phyloP scores from a whole-genome alignment of 1,284 basidiomycete genomes.

The Cryptococcus depauperatus region DNA sequence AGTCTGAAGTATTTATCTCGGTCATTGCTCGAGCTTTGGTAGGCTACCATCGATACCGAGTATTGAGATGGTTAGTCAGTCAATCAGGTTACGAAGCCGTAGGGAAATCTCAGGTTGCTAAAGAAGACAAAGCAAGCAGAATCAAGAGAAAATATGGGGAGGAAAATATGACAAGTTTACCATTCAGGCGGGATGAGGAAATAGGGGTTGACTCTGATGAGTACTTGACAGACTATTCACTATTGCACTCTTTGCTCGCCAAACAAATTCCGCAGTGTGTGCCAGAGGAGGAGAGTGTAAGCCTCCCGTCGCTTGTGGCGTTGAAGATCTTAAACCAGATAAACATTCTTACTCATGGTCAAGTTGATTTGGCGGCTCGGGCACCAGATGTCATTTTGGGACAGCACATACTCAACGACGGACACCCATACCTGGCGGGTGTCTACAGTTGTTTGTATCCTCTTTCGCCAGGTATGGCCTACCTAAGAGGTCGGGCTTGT shows the following conservation, averaged over 20 bases:
- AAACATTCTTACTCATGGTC: constrained; percentile 8
- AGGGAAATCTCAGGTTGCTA: constrained; percentile 7
- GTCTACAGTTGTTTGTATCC: constrained; percentile 68
- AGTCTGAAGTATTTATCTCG: constrained; percentile 28
- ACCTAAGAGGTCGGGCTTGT: constrained; percentile 61
- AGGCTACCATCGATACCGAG: constrained; percentile 37
- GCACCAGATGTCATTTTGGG: constrained; percentile 59
- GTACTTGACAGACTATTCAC: constrained; percentile 53
- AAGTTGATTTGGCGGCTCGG: constrained; percentile 26
- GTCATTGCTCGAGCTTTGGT: constrained; percentile 30
- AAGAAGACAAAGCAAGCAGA: constrained; percentile 7
- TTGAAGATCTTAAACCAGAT: constrained; percentile 24
- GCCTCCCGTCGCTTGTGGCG: too few relatives aligned
- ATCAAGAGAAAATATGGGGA: constrained; percentile 22
- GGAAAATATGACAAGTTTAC: constrained; percentile 40
- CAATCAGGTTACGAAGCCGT: constrained; percentile 25
- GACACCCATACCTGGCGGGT: constrained; percentile 56
- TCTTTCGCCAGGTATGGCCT: constrained; percentile 63
- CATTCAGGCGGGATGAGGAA: too few relatives aligned
- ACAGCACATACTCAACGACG: constrained; percentile 58
- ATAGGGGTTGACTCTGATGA: constrained; percentile 30
- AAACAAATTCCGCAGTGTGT: constrained; percentile 20
- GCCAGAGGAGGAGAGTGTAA: constrained; percentile 50
- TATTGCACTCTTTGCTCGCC: constrained; percentile 60
- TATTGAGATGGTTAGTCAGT: constrained; percentile 36